Base-by-base conservation (phyloP, 2,329 filamentous ascomycete genomes). In the Pochonia chlamydosporia region DNA sequence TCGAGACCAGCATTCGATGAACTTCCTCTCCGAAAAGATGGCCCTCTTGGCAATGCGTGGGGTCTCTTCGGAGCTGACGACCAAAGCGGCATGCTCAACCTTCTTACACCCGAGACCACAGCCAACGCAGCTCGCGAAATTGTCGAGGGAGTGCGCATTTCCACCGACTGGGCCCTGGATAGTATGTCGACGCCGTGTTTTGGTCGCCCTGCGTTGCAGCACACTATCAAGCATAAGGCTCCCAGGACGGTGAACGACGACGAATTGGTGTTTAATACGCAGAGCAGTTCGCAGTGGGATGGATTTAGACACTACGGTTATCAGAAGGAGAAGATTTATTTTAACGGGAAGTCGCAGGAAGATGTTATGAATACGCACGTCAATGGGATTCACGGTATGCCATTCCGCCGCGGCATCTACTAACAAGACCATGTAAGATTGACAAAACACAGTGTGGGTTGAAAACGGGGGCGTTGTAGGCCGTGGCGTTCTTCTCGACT, bases 21-120 rank as follows among this genome's bases (percentile, higher is more conserved):
- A 3, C 70, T 80, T 1, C 76, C 76, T 0, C 65, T 80, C 1
- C 67, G 69, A 47, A 71, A 72, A 40, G 59, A 67, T 47, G 75
- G 74, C 0, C 75, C 76, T 6, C 66, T 61, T 3, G 72, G 73
- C 7, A 80, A 80, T 48, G 74, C 78, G 5, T 81, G 78, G 78
- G 75, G 75, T 1, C 68, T 78, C 4, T 79, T 75, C 51, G 76
- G 76, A 3, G 56, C 64, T 5, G 48, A 64, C 3, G 77, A 81
- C 49, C 63, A 79, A 52, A 64, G 77, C 10, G 78, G 78, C 21
- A 76, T 73, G 54, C 64, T 81, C 1, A 80, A 80, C 56, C 65
- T 78, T 3, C 66, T 81, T 46, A 80, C 75, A 0, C 54, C 62
- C 0, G 57, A 59, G 1, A 46, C 44, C 1, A 50, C 54, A 1